Evolutionary conservation across 768 basidiomycete species (phyloP), one percentile per base, ranked within the genome.

Genomic region (Lentinula boryana): DNA sequence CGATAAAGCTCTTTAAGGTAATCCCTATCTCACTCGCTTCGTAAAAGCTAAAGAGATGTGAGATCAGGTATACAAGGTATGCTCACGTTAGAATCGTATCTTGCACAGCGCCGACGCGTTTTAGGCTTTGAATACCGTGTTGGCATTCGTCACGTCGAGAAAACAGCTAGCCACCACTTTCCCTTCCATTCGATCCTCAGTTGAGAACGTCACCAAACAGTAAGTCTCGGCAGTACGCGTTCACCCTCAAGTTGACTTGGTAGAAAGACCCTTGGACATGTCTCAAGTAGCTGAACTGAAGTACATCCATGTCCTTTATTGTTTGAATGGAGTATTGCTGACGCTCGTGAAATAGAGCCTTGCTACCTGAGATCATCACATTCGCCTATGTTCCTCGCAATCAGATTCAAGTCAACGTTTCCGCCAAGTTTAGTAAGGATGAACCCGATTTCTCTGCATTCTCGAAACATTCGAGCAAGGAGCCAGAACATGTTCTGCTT

Each of bases 121-220:
- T 15, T 33, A 95, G 91, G 91, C 93, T 9, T 75, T 95, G 51
- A 95, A 95, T 66, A 92, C 93, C 13, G 91, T 96, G 4, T 80
- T 95, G 43, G 93, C 89, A 0, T 96, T 96, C 67, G 81, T 93
- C 41, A 89, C 91, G 2, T 86, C 91, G 0, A 80, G 91, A 63
- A 89, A 91, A 64, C 84, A 90, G 63, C 71, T 95, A 36, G 89
- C 91, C 6, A 86, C 84, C 6, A 94, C 91, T 0, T 95, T 94
- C 67, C 77, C 85, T 5, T 81, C 84, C 3, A 79, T 95, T 27
- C 81, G 88, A 46, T 78, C 82, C 13, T 91, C 91, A n/a, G 91
- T 93, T 0, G 93, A 95, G 74, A 77, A 81, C 51, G 76, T 95
- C 7, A 71, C 94, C 18, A 90, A 91, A 67, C 79, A 85, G 93